Evolutionary conservation across 768 basidiomycete species (phyloP).

Genomic region (Termitomyces sp.): DNA sequence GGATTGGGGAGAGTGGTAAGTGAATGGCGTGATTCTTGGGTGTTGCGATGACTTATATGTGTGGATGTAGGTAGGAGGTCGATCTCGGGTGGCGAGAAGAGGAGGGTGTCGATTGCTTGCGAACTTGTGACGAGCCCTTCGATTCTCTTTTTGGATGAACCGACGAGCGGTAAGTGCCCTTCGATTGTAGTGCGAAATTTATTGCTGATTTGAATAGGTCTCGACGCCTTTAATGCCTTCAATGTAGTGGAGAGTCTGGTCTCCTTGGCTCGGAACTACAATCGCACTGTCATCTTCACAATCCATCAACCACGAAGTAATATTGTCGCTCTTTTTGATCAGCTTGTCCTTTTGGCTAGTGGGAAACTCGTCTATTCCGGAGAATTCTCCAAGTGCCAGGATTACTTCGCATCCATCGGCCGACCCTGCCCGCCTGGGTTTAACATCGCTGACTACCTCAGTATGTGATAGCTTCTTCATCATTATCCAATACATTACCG

Average conservation of each 20-base stretch:
- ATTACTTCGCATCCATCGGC: slow-evolving; percentile 77
- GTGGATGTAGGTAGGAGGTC: slow-evolving; percentile 66
- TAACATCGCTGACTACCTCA: slow-evolving; percentile 96
- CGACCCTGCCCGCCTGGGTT: slow-evolving; percentile 89
- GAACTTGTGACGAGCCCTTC: slow-evolving; percentile 97
- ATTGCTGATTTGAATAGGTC: slow-evolving; percentile 42
- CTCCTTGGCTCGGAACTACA: slow-evolving; percentile 82
- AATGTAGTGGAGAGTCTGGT: slow-evolving; percentile 91
- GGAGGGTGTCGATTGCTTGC: slow-evolving; percentile 95
- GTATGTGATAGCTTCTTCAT: slow-evolving; percentile 43
- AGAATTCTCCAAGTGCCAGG: slow-evolving; percentile 67
- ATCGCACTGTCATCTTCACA: slow-evolving; percentile 94
- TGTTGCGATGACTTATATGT: not conserved
- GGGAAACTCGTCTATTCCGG: slow-evolving; percentile 88
- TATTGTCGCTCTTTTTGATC: slow-evolving; percentile 94
- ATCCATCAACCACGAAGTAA: slow-evolving; percentile 98
- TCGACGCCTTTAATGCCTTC: slow-evolving; percentile 94
- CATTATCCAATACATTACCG: not conserved
- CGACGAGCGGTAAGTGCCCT: slow-evolving; percentile 74
- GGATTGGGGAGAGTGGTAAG: slow-evolving; percentile 86
- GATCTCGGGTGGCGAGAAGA: slow-evolving; percentile 97
- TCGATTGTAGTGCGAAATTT: not conserved
- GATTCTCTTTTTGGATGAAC: slow-evolving; percentile 95
- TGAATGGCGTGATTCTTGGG: not conserved
- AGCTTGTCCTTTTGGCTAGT: slow-evolving; percentile 79